These are phyloP conservation scores for Fraxinus excelsior DNA, from an alignment of 257 asterid genomes.

Conservation along the genomic window DNA sequence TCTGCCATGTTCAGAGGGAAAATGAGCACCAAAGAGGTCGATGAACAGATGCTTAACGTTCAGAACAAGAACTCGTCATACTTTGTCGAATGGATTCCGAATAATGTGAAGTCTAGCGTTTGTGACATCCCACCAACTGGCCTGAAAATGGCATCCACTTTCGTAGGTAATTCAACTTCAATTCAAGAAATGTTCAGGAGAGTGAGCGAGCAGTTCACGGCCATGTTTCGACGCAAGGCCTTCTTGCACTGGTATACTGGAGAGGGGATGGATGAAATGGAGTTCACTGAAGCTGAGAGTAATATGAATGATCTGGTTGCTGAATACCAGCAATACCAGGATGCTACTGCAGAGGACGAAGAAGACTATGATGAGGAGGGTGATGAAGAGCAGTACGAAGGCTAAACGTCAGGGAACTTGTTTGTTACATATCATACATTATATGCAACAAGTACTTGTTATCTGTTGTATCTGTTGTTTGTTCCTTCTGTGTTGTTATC, in stretches of 20 bases:
- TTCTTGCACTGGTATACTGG: constrained; percentile 96
- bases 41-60: constrained; percentile 87
- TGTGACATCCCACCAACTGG: constrained; percentile 84
- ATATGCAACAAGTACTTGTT: neutral
- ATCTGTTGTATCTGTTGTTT: neutral
- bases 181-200: constrained; percentile 89
- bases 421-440: neutral
- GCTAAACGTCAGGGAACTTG: constrained; percentile 5
- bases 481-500: neutral
- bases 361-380: constrained; percentile 59
- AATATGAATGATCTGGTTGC: constrained; percentile 90
- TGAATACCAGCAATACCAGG: constrained; percentile 88
- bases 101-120: constrained; percentile 87
- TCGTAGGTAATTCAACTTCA: constrained; percentile 79
- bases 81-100: constrained; percentile 90
- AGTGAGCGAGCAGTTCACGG: constrained; percentile 91
- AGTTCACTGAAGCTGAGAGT: constrained; percentile 89
- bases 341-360: constrained; percentile 84
- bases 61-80: constrained; percentile 91
- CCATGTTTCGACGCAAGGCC: constrained; percentile 88
- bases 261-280: constrained; percentile 93
- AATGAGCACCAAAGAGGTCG: constrained; percentile 92
- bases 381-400: constrained; percentile 44
- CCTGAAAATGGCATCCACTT: constrained; percentile 76
- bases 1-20: constrained; percentile 91